phyloP scores from a whole-genome alignment of 345 rosid genomes.

The Populus simonii region DNA sequence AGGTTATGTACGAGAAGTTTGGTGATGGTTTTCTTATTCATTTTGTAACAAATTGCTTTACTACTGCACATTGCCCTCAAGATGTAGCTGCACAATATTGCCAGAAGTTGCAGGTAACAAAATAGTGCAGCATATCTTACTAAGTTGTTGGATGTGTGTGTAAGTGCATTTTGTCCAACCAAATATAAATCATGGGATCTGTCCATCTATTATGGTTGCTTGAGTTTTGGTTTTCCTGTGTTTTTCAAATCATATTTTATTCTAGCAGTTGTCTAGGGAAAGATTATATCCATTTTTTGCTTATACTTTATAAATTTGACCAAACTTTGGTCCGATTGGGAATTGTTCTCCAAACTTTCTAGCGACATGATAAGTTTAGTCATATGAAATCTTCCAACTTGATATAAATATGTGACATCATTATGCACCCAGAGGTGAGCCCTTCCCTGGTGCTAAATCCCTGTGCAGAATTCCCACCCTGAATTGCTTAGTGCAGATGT shows the following conservation, averaged over 20 bases:
- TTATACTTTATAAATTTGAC: background rate
- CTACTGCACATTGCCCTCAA: constrained; percentile 55
- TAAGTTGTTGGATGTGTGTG: background rate
- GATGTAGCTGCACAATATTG: constrained; percentile 73
- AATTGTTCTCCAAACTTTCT: background rate
- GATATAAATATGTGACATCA: background rate
- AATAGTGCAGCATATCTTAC: background rate
- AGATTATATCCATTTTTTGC: background rate
- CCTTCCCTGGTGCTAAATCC: background rate
- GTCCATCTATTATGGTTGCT: no score
- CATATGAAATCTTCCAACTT: background rate
- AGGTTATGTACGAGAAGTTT: constrained; percentile 87
- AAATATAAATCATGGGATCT: background rate
- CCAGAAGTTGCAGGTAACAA: constrained; percentile 81
- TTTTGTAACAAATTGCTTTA: constrained; percentile 56
- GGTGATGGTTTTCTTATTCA: constrained; percentile 69
- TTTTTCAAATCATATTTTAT: background rate
- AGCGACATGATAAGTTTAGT: background rate
- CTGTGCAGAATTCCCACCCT: background rate
- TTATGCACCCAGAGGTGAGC: background rate
- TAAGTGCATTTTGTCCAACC: background rate
- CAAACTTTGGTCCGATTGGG: background rate
- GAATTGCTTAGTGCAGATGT: background rate
- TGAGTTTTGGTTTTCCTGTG: background rate
- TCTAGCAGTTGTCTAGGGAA: background rate